Evolutionary conservation across 2,329 filamentous ascomycete species (phyloP).

Genomic region (Trichophyton mentagrophytes): DNA sequence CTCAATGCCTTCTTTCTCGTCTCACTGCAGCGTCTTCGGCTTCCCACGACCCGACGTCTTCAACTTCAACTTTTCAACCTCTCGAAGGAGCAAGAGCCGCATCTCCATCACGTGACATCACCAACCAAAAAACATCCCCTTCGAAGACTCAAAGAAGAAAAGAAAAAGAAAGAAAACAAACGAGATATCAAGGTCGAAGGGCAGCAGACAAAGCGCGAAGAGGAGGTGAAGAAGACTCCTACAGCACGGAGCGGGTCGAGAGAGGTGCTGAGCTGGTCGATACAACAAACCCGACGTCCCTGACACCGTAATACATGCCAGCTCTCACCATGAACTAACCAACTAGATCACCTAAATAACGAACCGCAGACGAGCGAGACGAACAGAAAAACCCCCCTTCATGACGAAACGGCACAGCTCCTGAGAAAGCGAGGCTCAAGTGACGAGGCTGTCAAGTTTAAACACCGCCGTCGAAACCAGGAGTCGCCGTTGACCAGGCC

Average conservation of each 20-base stretch:
- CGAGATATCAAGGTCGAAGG: neutral
- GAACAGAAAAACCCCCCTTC: neutral
- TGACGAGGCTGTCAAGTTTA: neutral
- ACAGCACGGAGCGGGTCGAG: neutral
- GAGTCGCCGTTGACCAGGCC: neutral
- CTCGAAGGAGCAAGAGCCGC: neutral
- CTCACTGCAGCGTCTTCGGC: neutral
- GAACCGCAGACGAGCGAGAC: neutral
- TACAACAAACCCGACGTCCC: neutral
- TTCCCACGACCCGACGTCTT: no score
- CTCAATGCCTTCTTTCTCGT: neutral
- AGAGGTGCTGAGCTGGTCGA: neutral
- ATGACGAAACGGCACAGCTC: neutral
- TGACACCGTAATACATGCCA: neutral
- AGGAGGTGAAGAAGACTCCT: neutral
- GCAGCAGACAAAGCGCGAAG: neutral
- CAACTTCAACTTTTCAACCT: neutral
- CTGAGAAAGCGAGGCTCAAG: neutral
- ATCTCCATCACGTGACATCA: neutral
- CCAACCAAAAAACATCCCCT: neutral
- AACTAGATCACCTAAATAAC: neutral
- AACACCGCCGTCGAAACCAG: neutral
- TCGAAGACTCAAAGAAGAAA: neutral
- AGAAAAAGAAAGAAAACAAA: neutral
- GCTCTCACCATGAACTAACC: neutral